Conservation (phyloP, 1,284 basidiomycete species). For the Gomphus sp. region DNA sequence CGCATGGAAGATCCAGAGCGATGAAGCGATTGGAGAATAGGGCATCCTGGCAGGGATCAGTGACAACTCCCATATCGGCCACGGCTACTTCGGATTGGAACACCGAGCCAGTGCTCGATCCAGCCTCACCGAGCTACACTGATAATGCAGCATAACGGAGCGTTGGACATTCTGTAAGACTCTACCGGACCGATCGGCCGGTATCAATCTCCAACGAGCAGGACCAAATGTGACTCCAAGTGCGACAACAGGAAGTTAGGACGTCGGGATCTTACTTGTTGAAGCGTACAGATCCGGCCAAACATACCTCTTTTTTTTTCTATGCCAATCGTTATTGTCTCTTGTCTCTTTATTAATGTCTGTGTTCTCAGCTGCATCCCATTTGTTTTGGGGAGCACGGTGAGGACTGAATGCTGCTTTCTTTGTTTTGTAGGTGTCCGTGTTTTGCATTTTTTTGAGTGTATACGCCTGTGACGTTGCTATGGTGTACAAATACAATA, state of each 20-base stretch:
- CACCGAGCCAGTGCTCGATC: background rate
- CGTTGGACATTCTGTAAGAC: background rate
- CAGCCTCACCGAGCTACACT: background rate
- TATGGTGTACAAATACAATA: background rate
- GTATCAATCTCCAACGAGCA: background rate
- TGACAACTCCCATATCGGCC: background rate
- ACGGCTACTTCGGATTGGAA: background rate
- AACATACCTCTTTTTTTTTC: too few relatives aligned
- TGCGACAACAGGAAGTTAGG: background rate
- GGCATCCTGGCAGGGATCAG: conserved; percentile 6
- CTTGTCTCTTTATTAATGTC: background rate
- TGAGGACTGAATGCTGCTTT: too few relatives aligned
- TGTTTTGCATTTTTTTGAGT: background rate
- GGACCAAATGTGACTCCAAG: background rate
- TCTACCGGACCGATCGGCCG: background rate
- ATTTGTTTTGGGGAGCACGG: background rate
- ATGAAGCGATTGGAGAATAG: conserved; percentile 6
- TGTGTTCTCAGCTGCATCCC: background rate
- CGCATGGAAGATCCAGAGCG: conserved; percentile 4
- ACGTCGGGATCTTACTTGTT: background rate
- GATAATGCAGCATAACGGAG: background rate
- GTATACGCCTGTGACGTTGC: background rate
- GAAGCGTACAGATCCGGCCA: background rate
- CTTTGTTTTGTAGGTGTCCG: too few relatives aligned
- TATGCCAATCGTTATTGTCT: too few relatives aligned